Evolutionary conservation across 2,329 filamentous ascomycete species (phyloP).

Genomic region (Hyphodiscus sp.): DNA sequence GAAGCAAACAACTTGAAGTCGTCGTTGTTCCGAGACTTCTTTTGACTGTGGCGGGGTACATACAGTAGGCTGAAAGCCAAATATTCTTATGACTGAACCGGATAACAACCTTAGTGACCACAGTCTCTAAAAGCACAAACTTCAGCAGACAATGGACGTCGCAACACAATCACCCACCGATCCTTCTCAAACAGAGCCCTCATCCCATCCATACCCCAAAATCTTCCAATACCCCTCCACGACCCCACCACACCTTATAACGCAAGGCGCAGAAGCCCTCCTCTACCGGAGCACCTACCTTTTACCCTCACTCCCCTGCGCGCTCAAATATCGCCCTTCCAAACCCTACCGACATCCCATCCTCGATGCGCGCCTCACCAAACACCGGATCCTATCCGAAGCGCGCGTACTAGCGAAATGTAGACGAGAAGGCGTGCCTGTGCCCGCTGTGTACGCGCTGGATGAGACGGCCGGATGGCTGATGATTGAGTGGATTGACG

Average conservation of each 20-base stretch:
- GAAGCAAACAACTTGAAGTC: background rate
- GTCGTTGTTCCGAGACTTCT: background rate
- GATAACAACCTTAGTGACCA: background rate
- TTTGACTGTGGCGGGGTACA: background rate
- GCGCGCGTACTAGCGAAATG: conserved; percentile 78
- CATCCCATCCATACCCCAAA: conserved; percentile 16
- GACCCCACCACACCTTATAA: conserved; percentile 61
- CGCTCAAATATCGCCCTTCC: conserved; percentile 83
- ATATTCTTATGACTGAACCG: background rate
- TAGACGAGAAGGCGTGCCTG: conserved; percentile 68
- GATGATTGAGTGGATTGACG: conserved; percentile 79
- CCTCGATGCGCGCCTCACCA: conserved; percentile 82
- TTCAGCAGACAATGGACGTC: background rate
- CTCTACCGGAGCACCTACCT: conserved; percentile 86
- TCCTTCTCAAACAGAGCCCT: conserved; percentile 1
- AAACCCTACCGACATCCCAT: conserved; percentile 90
- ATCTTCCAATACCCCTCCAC: conserved; percentile 45
- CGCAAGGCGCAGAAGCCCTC: conserved; percentile 92
- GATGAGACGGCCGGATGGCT: conserved; percentile 63
- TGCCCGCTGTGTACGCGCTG: conserved; percentile 72
- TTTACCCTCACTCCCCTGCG: conserved; percentile 57
- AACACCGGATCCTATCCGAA: conserved; percentile 81
- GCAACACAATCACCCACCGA: background rate
- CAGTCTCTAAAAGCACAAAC: background rate
- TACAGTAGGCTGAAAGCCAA: background rate